phyloP scores from a whole-genome alignment of 495 filamentous ascomycete species.

The Parmelia sp. region DNA sequence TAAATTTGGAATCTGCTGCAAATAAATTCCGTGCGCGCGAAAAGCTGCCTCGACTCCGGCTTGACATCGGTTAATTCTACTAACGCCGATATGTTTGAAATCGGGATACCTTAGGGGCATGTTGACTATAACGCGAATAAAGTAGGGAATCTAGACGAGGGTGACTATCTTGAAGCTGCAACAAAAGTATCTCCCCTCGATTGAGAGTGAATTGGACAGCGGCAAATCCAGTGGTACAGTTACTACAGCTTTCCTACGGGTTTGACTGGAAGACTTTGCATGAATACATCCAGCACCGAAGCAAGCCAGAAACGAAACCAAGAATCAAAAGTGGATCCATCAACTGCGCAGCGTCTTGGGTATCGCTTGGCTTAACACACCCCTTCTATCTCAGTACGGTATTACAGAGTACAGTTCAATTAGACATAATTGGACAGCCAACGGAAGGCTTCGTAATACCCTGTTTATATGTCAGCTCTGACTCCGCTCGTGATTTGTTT shows the following conservation, averaged over 20 bases:
- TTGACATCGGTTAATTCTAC: not conserved
- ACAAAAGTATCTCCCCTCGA: too few species aligned
- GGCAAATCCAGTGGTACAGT: too few species aligned
- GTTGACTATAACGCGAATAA: not conserved
- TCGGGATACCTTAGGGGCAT: not conserved
- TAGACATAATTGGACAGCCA: constrained; percentile 52
- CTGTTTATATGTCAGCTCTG: constrained; percentile 26
- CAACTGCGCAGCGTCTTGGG: not conserved
- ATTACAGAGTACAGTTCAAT: constrained; percentile 5
- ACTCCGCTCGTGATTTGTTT: not conserved
- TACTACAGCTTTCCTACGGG: not conserved
- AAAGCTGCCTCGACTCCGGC: not conserved
- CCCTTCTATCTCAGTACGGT: not conserved
- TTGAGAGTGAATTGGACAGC: too few species aligned
- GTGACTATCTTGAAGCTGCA: not conserved
- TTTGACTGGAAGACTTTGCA: not conserved
- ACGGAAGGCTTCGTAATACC: constrained; percentile 50
- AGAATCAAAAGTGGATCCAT: not conserved
- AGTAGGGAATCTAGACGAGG: not conserved
- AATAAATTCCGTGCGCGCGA: constrained; percentile 1
- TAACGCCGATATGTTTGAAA: not conserved
- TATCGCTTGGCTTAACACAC: not conserved
- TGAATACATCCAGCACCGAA: not conserved
- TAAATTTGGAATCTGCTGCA: not conserved
- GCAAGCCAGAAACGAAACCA: not conserved